These are phyloP conservation scores for Plectosphaerella sp. DNA, from an alignment of 2,329 filamentous ascomycete species.

Conservation along the genomic window DNA sequence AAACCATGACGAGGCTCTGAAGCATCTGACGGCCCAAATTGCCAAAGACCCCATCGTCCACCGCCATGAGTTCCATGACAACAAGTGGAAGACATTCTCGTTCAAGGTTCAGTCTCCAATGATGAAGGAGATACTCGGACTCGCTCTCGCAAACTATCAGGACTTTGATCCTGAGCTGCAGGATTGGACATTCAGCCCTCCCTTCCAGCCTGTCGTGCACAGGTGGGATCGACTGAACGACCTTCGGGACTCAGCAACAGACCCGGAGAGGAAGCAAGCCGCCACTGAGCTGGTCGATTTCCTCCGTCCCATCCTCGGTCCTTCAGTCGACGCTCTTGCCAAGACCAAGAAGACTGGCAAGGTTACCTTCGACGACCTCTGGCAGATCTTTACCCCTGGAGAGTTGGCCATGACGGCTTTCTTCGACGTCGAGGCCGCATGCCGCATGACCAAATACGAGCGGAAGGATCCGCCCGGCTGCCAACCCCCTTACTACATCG, in stretches of 20 bases:
- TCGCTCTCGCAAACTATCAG: constrained; percentile 25
- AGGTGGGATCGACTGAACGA: constrained; percentile 21
- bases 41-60: constrained; percentile 24
- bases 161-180: constrained; percentile 25
- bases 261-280: neutral
- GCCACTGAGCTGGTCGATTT: constrained; percentile 19
- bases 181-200: constrained; percentile 25
- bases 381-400: constrained; percentile 29
- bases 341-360: constrained; percentile 22
- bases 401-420: constrained; percentile 24
- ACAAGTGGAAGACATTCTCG: constrained; percentile 24
- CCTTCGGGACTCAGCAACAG: neutral
- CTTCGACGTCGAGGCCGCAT: constrained; percentile 28
- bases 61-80: constrained; percentile 18
- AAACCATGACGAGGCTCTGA: constrained; percentile 20
- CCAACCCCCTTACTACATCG: constrained; percentile 15
- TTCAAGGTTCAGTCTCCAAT: constrained; percentile 24
- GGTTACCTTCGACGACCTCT: constrained; percentile 22
- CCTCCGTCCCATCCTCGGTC: constrained; percentile 22
- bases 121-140: constrained; percentile 22
- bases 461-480: constrained; percentile 5
- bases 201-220: constrained; percentile 28
- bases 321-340: constrained; percentile 17
- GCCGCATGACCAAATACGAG: constrained; percentile 24
- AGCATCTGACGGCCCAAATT: constrained; percentile 15